phyloP scores from a whole-genome alignment of 2,329 filamentous ascomycete species.

The Alternaria incomplexa region DNA sequence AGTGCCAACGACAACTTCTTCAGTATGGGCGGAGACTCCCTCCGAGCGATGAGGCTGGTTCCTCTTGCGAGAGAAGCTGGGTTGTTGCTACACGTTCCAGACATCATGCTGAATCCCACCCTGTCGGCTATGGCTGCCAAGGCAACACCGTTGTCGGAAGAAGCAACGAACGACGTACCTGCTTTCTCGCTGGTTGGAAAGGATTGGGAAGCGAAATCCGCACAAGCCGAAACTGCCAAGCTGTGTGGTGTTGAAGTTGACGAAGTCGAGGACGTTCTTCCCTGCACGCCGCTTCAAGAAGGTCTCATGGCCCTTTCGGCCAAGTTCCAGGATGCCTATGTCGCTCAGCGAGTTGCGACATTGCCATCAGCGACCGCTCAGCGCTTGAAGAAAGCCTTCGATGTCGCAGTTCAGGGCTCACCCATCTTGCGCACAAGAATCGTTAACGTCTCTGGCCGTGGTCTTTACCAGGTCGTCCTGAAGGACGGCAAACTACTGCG shows the following conservation, averaged over 20 bases:
- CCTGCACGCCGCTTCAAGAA: slow-evolving; percentile 52
- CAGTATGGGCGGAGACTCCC: slow-evolving; percentile 58
- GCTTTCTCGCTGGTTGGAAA: slow-evolving; percentile 43
- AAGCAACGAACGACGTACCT: slow-evolving; percentile 29
- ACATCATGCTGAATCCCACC: slow-evolving; percentile 59
- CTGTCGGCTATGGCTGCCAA: slow-evolving; percentile 55
- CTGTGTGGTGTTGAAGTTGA: slow-evolving; percentile 35
- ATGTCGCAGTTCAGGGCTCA: slow-evolving; percentile 35
- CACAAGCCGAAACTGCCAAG: slow-evolving; percentile 46
- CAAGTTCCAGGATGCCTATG: slow-evolving; percentile 46
- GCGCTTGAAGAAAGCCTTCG: slow-evolving; percentile 47
- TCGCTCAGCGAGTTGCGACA: slow-evolving; percentile 46
- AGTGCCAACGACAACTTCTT: slow-evolving; percentile 52
- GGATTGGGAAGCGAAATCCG: slow-evolving; percentile 38
- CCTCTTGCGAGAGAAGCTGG: slow-evolving; percentile 59
- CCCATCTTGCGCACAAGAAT: slow-evolving; percentile 51
- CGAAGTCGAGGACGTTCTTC: slow-evolving; percentile 49
- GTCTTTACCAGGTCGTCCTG: slow-evolving; percentile 49
- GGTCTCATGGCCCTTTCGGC: slow-evolving; percentile 50
- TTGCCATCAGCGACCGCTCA: slow-evolving; percentile 41
- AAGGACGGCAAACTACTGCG: slow-evolving; percentile 38
- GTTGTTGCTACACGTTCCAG: slow-evolving; percentile 60
- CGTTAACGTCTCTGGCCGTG: slow-evolving; percentile 44
- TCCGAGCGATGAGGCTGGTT: slow-evolving; percentile 63
- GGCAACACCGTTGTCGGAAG: slow-evolving; percentile 29